A percentile compares a stretch with the other conserved stretches of the same genome.
phyloP scores from a whole-genome alignment of 2,329 filamentous ascomycete genomes.

The Purpureocillium takamizusanense region DNA sequence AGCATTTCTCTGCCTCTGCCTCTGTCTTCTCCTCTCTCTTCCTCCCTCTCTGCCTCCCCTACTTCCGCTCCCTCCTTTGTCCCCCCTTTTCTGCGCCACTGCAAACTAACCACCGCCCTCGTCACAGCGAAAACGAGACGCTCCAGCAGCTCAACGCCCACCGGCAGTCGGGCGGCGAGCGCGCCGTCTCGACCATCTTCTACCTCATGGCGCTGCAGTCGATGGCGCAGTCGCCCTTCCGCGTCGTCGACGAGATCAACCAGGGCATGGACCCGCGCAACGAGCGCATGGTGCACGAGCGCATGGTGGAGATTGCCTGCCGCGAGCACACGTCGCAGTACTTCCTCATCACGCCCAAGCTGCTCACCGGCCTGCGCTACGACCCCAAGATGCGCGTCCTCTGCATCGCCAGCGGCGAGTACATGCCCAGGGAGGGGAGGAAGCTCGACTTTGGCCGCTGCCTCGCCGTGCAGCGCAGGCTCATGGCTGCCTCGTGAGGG shows the following conservation, averaged over 20 bases:
- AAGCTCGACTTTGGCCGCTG: slow-evolving; percentile 41
- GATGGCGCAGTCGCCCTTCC: slow-evolving; percentile 88
- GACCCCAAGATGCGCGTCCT: slow-evolving; percentile 86
- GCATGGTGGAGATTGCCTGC: slow-evolving; percentile 97
- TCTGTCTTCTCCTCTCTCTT: not conserved
- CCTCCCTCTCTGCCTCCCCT: not conserved
- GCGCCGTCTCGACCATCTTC: slow-evolving; percentile 94
- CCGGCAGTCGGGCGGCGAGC: slow-evolving; percentile 91
- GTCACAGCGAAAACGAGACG: slow-evolving; percentile 62
- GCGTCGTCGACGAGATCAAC: slow-evolving; percentile 98
- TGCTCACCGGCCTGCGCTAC: slow-evolving; percentile 78
- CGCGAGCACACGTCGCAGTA: slow-evolving; percentile 73
- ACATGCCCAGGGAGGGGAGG: slow-evolving; percentile 47
- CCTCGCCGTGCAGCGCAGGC: slow-evolving; percentile 30
- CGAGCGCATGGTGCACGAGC: slow-evolving; percentile 94
- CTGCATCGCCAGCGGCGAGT: slow-evolving; percentile 85
- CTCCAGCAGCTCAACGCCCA: slow-evolving; percentile 83
- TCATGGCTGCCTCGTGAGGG: slow-evolving; percentile 23
- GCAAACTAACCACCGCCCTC: not conserved
- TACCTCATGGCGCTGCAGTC: slow-evolving; percentile 97
- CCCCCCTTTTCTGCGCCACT: not conserved
- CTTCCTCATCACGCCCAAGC: slow-evolving; percentile 95
- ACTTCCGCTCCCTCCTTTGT: not conserved
- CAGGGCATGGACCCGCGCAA: slow-evolving; percentile 99
- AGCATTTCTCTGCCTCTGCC: slow-evolving; percentile 15